Conservation (phyloP, 768 basidiomycete genomes). For the Pleurotus djamor region DNA sequence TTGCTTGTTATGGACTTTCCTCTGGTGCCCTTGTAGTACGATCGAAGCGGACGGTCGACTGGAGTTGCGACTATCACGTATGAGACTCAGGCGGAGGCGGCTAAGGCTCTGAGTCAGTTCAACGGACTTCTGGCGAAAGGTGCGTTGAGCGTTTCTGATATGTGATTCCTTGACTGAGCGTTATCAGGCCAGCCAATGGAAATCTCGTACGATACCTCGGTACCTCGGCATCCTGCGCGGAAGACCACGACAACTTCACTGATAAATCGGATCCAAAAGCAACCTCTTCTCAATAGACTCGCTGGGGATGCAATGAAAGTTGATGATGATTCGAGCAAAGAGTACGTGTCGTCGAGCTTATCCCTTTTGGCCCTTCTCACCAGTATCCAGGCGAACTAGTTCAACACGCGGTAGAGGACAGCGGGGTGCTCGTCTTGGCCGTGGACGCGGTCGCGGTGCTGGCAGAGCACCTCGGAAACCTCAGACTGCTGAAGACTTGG, state of each 20-base stretch:
- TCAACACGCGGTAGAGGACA: conserved; percentile 45
- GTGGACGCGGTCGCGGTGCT: conserved; percentile 8
- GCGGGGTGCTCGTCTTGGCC: conserved; percentile 15
- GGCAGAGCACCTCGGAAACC: conserved; percentile 42
- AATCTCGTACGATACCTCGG: conserved; percentile 54
- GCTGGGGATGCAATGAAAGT: conserved; percentile 40
- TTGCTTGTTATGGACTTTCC: conserved; percentile 17
- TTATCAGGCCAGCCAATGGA: conserved; percentile 73
- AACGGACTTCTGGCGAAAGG: conserved; percentile 90
- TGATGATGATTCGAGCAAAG: conserved; percentile 26
- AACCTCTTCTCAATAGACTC: conserved; percentile 66
- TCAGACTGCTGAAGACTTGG: conserved; percentile 80
- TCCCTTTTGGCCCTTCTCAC: neutral
- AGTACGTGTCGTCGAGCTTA: conserved; percentile 26
- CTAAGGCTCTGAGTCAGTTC: conserved; percentile 79
- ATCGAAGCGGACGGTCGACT: conserved; percentile 90
- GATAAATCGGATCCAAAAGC: conserved; percentile 74
- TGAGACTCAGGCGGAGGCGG: conserved; percentile 77
- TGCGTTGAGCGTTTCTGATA: conserved; percentile 25
- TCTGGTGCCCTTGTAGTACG: conserved; percentile 68
- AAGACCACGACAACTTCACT: conserved; percentile 60
- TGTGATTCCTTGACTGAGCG: conserved; percentile 1
- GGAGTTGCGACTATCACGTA: conserved; percentile 81
- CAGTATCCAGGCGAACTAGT: conserved; percentile 29
- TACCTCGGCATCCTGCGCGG: conserved; percentile 37